Percentiles rank a stretch among this genome's conserved stretches.
phyloP scores from a whole-genome alignment of 257 asterid species.

The Nicotiana benthamiana region DNA sequence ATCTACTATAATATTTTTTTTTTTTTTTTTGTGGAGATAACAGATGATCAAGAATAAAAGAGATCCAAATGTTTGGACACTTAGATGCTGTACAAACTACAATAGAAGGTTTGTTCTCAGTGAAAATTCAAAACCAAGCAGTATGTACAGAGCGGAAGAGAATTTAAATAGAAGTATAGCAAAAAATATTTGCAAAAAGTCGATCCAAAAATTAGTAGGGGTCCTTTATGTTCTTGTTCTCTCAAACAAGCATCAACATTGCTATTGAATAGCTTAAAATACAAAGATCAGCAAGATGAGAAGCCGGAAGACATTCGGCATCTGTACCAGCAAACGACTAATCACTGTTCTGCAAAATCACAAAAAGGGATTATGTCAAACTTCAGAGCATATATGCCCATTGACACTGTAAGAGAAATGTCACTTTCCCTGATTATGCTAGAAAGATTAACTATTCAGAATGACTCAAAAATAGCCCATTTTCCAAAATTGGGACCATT shows the following conservation, averaged over 20 bases:
- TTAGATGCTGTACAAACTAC: constrained; percentile 8
- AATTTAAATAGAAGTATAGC: not conserved
- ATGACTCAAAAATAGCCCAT: not conserved
- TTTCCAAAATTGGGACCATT: not conserved
- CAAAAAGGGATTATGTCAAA: constrained; percentile 1
- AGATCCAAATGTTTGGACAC: not conserved
- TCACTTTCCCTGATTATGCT: not conserved
- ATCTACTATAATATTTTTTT: not conserved
- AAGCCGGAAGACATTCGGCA: not conserved
- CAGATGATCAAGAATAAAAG: not conserved
- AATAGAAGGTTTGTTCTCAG: not conserved
- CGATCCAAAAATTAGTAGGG: not conserved
- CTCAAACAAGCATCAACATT: not conserved
- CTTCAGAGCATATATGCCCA: not conserved
- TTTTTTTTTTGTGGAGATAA: not conserved
- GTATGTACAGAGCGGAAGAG: constrained; percentile 3
- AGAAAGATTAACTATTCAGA: not conserved
- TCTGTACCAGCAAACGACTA: not conserved
- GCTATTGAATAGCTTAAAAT: not conserved
- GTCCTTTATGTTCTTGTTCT: not conserved
- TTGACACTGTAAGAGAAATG: not conserved
- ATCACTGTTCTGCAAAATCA: constrained; percentile 6
- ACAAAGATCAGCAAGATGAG: not conserved
- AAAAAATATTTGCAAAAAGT: not conserved
- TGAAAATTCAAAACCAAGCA: not conserved